Evolutionary conservation across 768 basidiomycete species (phyloP).

Genomic region (Lactifluus echinatus): DNA sequence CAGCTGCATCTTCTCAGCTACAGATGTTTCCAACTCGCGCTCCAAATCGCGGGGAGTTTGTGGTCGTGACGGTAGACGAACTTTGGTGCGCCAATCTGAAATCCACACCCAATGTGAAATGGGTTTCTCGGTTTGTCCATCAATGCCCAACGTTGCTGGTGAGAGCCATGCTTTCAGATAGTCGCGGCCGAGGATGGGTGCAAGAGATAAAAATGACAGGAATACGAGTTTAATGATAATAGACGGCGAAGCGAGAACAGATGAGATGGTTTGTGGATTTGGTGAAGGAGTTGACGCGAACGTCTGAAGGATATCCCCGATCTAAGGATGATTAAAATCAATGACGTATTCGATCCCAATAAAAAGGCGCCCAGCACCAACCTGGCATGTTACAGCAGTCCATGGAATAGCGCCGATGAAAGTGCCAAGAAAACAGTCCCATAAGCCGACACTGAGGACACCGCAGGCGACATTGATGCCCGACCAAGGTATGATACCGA

Average conservation of each 20-base stretch:
- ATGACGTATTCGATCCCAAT: background rate
- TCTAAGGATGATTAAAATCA: conserved; percentile 33
- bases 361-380: conserved; percentile 28
- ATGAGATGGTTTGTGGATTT: conserved; percentile 71
- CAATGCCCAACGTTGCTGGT: conserved; percentile 18
- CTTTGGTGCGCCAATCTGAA: conserved; percentile 57
- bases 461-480: conserved; percentile 96
- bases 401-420: conserved; percentile 83
- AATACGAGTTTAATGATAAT: conserved; percentile 79
- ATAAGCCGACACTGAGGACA: conserved; percentile 70
- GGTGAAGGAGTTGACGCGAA: conserved; percentile 66
- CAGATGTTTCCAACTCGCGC: conserved; percentile 7
- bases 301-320: conserved; percentile 82
- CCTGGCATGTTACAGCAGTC: conserved; percentile 90
- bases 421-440: conserved; percentile 69
- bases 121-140: conserved; percentile 31
- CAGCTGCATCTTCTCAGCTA: conserved; percentile 12
- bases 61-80: conserved; percentile 46
- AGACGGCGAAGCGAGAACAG: conserved; percentile 73
- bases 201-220: conserved; percentile 74
- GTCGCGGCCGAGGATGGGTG: conserved; percentile 76
- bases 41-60: conserved; percentile 29
- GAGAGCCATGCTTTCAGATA: conserved; percentile 51
- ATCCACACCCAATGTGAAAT: conserved; percentile 51
- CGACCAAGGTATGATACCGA: conserved; percentile 94